These are phyloP conservation scores for Tetrastigma voinierianum DNA, from an alignment of 164 flowering plant species.

Conservation along the genomic window DNA sequence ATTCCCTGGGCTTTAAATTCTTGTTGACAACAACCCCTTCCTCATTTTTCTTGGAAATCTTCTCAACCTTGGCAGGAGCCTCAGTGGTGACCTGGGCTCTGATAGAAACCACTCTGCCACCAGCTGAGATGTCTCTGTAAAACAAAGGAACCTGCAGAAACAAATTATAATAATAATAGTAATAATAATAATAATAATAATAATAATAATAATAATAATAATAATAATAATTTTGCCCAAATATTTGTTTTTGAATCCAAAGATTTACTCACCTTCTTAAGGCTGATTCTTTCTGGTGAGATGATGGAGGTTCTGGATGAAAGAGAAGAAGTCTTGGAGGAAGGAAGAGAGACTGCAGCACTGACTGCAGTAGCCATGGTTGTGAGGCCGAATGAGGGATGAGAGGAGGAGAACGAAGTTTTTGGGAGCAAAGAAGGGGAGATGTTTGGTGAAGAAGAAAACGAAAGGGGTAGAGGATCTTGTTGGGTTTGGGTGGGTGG, in stretches of 20 bases:
- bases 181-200: constrained; percentile 5
- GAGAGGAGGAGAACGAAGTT: constrained; percentile 1
- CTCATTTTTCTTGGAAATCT: constrained; percentile 74
- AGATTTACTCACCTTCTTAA: constrained; percentile 54
- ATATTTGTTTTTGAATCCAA: not conserved
- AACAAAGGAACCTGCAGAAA: constrained; percentile 40
- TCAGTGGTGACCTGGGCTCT: constrained; percentile 91
- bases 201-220: not conserved
- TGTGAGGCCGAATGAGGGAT: not conserved
- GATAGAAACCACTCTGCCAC: constrained; percentile 47
- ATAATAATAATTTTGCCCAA: not conserved
- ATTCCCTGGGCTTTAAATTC: constrained; percentile 76
- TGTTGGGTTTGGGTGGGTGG: constrained; percentile 15
- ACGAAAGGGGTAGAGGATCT: not conserved
- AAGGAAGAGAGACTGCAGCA: constrained; percentile 77
- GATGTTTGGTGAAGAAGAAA: constrained; percentile 4
- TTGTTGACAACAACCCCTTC: constrained; percentile 89
- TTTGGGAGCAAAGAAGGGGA: constrained; percentile 5
- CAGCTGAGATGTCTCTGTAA: constrained; percentile 44
- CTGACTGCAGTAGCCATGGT: constrained; percentile 77
- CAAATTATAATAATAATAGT: not conserved
- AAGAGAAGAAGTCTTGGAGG: constrained; percentile 69
- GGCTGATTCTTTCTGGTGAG: constrained; percentile 57
- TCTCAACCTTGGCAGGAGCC: constrained; percentile 78
- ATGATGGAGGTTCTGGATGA: constrained; percentile 50